Base-by-base conservation (phyloP, 2,329 filamentous ascomycete genomes). In the Aspergillaceae sp. region DNA sequence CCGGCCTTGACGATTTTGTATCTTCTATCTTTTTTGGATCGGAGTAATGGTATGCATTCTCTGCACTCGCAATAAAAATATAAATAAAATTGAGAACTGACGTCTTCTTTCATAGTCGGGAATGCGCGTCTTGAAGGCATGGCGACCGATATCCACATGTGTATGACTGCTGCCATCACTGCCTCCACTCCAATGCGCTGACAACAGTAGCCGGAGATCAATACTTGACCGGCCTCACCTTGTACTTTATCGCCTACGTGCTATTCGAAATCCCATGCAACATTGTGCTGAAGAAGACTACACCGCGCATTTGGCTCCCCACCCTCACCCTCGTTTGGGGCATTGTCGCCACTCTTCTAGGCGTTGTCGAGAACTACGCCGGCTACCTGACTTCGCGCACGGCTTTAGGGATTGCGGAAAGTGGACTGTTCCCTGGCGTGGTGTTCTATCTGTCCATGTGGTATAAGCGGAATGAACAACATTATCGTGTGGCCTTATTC, bases 391-490 rank as follows among this genome's bases (percentile, higher is more conserved):
- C 67, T 27, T 72, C 69, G 9, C 65, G 76, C 27, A 71, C 77
- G 53, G 68, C 76, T 40, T 62, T 79, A 3, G 77, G 77, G 11
- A 56, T 78, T 10, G 65, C 71, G 8, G 77, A 79, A 49, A 71
- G 70, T 34, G 74, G 74, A 4, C 72, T 78, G 41, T 74, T 77
- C 48, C 76, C 76, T 0, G 74, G 73, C 4, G 69, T 78, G 7
- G 70, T 38, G 19, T 38, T 77, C 56, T 77, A 81, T 47, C 65
- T 82, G 3, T 78, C 76, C 0, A 79, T 80, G 69, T 83, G 79
- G 77, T 83, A 83, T 50, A 78, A 76, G 48, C 68, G 76, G 8
- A 71, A 76, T 41, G 79, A 83, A 56, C 67, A 76, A 38, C 77
- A 79, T 44, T 80, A 75, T 43, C 69, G 79, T 3, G 74, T 82